Base-by-base conservation (phyloP, 805 yeast genomes). In the Kazachstania martiniae region DNA sequence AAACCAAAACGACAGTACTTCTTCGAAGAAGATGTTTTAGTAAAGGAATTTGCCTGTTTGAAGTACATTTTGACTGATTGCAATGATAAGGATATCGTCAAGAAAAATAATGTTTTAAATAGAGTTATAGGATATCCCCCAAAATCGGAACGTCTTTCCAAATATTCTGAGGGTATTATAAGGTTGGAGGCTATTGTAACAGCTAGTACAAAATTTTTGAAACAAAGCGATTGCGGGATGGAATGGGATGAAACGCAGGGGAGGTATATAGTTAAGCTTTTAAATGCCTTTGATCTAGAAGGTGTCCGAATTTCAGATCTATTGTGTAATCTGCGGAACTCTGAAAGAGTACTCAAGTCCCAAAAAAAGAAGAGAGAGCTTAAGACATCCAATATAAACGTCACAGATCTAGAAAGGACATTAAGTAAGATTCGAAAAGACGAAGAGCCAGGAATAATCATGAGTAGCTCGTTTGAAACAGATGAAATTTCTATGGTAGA, bases 21-120 rank as follows among this genome's bases (percentile, higher is more conserved):
- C 21, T 44, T 41, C 21, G 34, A 37, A 12, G 48, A 44, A 28
- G 48, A 44, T 28, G 35, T 44, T 7, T 12, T 35, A 14, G 22
- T 44, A 12, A 33, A 36, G 17, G 46, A 38, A 5, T 42, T 42
- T 22, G 29, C 33, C 3, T 34, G 40, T 10, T 24, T 38, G 9
- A 36, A 34, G 14, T 40, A 28, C 29, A 25, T 35, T 9, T 28
- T 44, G 12, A 29, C 39, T 10, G 48, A 44, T 27, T 44, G 42
- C 28, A 37, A 40, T 25, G 48, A 44, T 28, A 28, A 26, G 10
- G 29, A 28, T n/a, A 25, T 43, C 4, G 35, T 36, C 19, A 19
- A 21, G 8, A 27, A 26, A 28, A 31, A 31, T 3, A 28, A 29
- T 8, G 28, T 25, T 4, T 15, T 33, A n/a, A 21, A 34, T 27